Conservation (phyloP, 73 alveolate species). For the Stentor coeruleus region DNA sequence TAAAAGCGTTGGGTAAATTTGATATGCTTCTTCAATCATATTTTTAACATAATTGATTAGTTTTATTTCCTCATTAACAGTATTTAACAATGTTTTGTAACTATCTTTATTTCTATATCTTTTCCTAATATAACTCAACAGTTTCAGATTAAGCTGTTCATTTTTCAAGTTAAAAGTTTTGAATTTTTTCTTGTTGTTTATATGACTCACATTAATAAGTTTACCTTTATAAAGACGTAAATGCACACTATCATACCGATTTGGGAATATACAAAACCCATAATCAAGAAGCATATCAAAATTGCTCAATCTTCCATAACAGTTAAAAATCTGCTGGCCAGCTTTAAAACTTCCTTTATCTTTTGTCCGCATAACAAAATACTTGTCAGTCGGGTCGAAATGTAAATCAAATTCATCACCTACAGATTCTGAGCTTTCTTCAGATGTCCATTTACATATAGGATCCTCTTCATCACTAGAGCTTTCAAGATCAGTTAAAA, state of each 20-base stretch:
- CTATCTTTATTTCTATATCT: neutral
- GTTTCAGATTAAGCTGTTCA: neutral
- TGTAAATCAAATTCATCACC: neutral
- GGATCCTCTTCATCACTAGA: slow-evolving; percentile 20
- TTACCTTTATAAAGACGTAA: slow-evolving; percentile 25
- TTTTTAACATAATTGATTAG: neutral
- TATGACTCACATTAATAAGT: neutral
- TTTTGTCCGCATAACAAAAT: slow-evolving; percentile 6
- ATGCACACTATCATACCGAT: slow-evolving; percentile 47
- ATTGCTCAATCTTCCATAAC: slow-evolving; percentile 52
- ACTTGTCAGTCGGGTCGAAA: neutral
- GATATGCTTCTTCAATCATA: neutral
- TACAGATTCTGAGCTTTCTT: slow-evolving; percentile 1
- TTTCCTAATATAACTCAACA: slow-evolving; percentile 13
- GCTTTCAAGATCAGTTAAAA: neutral
- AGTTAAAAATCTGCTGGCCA: slow-evolving; percentile 40
- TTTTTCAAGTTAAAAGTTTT: slow-evolving; percentile 1
- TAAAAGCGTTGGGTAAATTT: neutral
- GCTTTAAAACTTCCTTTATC: slow-evolving; percentile 32
- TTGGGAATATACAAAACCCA: slow-evolving; percentile 50
- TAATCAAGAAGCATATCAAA: slow-evolving; percentile 42
- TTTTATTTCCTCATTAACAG: neutral
- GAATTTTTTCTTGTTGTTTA: neutral
- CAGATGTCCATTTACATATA: neutral
- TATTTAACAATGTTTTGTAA: neutral